phyloP scores from a whole-genome alignment of 257 asterid species.

The Thymus mandschuricus region DNA sequence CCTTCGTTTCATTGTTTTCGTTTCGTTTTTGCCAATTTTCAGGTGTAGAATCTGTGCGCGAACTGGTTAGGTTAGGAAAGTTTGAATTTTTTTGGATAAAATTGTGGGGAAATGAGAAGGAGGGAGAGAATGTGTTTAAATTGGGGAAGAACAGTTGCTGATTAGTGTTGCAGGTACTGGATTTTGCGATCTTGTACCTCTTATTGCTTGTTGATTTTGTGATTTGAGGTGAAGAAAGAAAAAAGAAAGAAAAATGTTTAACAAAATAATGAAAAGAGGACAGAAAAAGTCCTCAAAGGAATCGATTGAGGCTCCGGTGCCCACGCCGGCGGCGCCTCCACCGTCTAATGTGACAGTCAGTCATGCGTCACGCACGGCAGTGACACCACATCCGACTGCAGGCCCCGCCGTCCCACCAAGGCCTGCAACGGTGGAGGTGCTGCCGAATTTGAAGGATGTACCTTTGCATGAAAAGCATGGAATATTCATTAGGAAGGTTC shows the following conservation, averaged over 20 bases:
- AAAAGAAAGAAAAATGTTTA: conserved; percentile 52
- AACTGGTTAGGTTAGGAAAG: conserved; percentile 28
- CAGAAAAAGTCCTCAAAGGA: conserved; percentile 66
- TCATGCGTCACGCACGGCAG: conserved; percentile 46
- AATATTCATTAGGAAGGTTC: conserved; percentile 75
- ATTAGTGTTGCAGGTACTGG: conserved; percentile 26
- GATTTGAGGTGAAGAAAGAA: conserved; percentile 21
- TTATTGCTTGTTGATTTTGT: conserved; percentile 25
- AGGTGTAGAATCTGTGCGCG: conserved; percentile 26
- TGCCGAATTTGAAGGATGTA: conserved; percentile 73
- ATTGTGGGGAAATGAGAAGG: neutral
- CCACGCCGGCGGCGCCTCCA: conserved; percentile 42
- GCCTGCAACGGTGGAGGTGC: conserved; percentile 73
- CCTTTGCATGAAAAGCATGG: conserved; percentile 63
- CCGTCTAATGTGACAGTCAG: conserved; percentile 48
- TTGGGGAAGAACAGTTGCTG: conserved; percentile 18
- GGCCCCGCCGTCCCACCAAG: conserved; percentile 43
- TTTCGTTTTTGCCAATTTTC: conserved; percentile 17
- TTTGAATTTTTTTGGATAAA: neutral
- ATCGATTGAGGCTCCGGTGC: conserved; percentile 51
- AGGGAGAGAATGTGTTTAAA: conserved; percentile 1
- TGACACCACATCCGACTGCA: conserved; percentile 23
- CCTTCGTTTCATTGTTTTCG: neutral
- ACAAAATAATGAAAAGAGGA: conserved; percentile 72
- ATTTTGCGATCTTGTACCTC: neutral